Evolutionary conservation across 164 flowering plant genomes (phyloP).

Genomic region (Nymphaea colorata): DNA sequence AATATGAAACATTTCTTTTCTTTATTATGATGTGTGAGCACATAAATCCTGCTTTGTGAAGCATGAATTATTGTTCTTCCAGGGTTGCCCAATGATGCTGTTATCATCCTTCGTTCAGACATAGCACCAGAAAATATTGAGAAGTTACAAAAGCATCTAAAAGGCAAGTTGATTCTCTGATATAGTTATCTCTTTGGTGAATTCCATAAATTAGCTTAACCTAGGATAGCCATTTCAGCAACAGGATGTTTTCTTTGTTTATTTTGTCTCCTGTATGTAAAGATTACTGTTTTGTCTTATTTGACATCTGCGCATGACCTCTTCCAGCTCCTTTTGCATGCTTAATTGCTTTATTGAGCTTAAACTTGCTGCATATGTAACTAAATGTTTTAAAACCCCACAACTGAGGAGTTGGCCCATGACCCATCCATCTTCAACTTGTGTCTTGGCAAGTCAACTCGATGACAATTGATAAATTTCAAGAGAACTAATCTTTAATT

Average conservation of each 20-base stretch:
- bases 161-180: slow-evolving; percentile 28
- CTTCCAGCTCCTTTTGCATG: too few relatives aligned
- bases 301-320: too few relatives aligned
- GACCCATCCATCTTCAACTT: too few relatives aligned
- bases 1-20: slow-evolving; percentile 2
- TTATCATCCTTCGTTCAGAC: slow-evolving; percentile 48
- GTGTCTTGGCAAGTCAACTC: too few relatives aligned
- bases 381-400: too few relatives aligned
- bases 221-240: neutral
- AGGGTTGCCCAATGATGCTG: slow-evolving; percentile 47
- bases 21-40: neutral
- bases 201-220: neutral
- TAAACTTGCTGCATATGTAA: too few relatives aligned
- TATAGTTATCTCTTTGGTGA: neutral
- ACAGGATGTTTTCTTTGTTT: neutral
- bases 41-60: neutral
- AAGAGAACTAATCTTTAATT: too few relatives aligned
- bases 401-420: too few relatives aligned
- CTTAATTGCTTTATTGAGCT: too few relatives aligned
- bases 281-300: too few relatives aligned
- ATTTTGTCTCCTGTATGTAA: neutral
- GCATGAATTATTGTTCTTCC: slow-evolving; percentile 6
- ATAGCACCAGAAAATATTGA: slow-evolving; percentile 29
- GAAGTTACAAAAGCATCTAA: slow-evolving; percentile 43
- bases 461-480: too few relatives aligned